phyloP scores from a whole-genome alignment of 306 rosid genomes.

The Quercus wislizeni region DNA sequence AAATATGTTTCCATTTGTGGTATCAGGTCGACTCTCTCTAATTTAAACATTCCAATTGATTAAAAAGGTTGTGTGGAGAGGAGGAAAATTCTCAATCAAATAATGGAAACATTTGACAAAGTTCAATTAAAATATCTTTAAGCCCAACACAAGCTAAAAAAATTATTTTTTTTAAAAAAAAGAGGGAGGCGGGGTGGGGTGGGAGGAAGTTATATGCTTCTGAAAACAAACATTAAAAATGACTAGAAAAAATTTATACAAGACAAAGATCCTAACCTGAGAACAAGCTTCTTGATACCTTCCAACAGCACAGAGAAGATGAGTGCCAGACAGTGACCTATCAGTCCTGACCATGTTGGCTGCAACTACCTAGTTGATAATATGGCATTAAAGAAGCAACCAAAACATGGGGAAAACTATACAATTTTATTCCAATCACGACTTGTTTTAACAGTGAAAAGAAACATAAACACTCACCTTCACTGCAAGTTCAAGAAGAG shows the following conservation, averaged over 20 bases:
- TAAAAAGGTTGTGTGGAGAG: background rate
- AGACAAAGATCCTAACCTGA: conserved; percentile 58
- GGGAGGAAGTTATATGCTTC: background rate
- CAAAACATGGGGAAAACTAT: conserved; percentile 19
- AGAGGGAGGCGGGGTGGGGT: background rate
- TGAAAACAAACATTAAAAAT: background rate
- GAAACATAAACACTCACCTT: conserved; percentile 60
- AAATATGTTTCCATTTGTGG: background rate
- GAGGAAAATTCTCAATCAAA: background rate
- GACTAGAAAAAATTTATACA: background rate
- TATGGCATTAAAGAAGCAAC: background rate
- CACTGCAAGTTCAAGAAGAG: conserved; percentile 96
- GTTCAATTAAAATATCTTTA: background rate
- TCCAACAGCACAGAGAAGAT: conserved; percentile 99
- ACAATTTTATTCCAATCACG: conserved; percentile 12
- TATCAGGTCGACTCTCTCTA: background rate
- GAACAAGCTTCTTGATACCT: conserved; percentile 99
- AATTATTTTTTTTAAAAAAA: too few relatives aligned
- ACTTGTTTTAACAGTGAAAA: conserved; percentile 23
- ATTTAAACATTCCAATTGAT: background rate
- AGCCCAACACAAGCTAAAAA: background rate
- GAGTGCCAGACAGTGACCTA: conserved; percentile 92
- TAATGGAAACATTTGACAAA: background rate
- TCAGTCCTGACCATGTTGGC: conserved; percentile 99
- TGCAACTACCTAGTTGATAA: conserved; percentile 76